These are phyloP conservation scores for Linum tenue DNA, from an alignment of 345 rosid species.

Conservation along the genomic window DNA sequence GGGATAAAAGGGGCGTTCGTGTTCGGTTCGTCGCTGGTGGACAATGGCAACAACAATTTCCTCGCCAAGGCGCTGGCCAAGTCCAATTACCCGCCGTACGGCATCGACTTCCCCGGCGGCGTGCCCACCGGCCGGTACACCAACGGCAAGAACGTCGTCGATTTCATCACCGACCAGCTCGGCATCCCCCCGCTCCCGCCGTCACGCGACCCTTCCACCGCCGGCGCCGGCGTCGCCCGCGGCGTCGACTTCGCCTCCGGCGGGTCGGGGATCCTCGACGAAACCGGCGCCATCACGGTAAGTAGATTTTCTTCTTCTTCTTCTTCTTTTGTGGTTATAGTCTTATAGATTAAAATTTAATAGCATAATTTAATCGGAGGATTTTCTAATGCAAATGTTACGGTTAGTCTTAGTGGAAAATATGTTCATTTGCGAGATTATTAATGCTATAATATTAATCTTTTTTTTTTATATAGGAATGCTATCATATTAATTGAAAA, in stretches of 20 bases:
- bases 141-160: constrained; percentile 51
- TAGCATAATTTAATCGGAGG: too few species aligned
- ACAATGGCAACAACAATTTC: not conserved
- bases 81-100: constrained; percentile 40
- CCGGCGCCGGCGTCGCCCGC: constrained; percentile 21
- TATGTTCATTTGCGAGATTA: too few species aligned
- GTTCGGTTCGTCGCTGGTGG: not conserved
- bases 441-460: too few species aligned
- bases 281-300: constrained; percentile 38
- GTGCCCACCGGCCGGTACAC: constrained; percentile 49
- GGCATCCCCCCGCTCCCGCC: constrained; percentile 32
- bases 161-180: constrained; percentile 34
- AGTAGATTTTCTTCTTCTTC: not conserved
- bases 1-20: not conserved
- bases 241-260: constrained; percentile 61
- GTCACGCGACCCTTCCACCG: constrained; percentile 36
- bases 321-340: not conserved
- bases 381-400: too few species aligned
- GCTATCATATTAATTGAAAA: too few species aligned
- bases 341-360: too few species aligned
- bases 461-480: too few species aligned
- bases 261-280: constrained; percentile 51
- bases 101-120: constrained; percentile 43
- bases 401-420: too few species aligned
- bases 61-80: not conserved